Percentiles rank a stretch among this genome's conserved stretches.
Evolutionary conservation across 805 yeast genomes (phyloP).

Genomic region (Ogataea trehalophila): DNA sequence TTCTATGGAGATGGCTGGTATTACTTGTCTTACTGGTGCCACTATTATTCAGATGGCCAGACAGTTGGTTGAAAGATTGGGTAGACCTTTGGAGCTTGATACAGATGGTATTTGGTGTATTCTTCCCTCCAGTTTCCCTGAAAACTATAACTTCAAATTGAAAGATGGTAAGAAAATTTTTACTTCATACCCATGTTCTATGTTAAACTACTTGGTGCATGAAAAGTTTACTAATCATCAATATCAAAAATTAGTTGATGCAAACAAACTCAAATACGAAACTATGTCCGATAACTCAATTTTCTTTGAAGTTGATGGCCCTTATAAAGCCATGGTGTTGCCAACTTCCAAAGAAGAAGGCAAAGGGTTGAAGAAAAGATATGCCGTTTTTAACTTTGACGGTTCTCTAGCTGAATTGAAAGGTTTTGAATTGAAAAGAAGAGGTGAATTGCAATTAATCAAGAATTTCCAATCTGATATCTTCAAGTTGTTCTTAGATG

Average conservation of each 20-base stretch:
- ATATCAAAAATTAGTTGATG: slow-evolving; percentile 81
- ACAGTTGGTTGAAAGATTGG: slow-evolving; percentile 81
- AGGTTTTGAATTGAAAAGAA: slow-evolving; percentile 93
- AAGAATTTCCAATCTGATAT: slow-evolving; percentile 95
- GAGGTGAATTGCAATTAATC: slow-evolving; percentile 92
- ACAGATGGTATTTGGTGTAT: slow-evolving; percentile 99
- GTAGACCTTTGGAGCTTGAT: slow-evolving; percentile 92
- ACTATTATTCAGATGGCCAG: slow-evolving; percentile 98
- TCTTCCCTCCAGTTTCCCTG: slow-evolving; percentile 89
- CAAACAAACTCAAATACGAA: slow-evolving; percentile 60
- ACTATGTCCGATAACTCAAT: slow-evolving; percentile 87
- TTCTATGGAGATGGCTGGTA: slow-evolving; percentile 99
- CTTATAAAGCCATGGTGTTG: slow-evolving; percentile 93
- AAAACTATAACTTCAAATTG: slow-evolving; percentile 65
- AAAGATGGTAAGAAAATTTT: slow-evolving; percentile 73
- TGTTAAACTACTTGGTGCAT: slow-evolving; percentile 92
- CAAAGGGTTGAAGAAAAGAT: slow-evolving; percentile 90
- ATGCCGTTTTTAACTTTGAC: slow-evolving; percentile 94
- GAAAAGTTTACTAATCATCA: slow-evolving; percentile 89
- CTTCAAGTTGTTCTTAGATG: slow-evolving; percentile 86
- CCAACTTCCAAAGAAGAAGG: slow-evolving; percentile 98
- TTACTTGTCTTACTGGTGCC: slow-evolving; percentile 96
- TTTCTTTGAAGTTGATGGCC: slow-evolving; percentile 98
- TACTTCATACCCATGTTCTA: slow-evolving; percentile 90
- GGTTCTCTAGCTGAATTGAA: slow-evolving; percentile 92